These are phyloP conservation scores for Lindgomyces ingoldianus DNA, from an alignment of 495 filamentous ascomycete genomes.

Conservation along the genomic window DNA sequence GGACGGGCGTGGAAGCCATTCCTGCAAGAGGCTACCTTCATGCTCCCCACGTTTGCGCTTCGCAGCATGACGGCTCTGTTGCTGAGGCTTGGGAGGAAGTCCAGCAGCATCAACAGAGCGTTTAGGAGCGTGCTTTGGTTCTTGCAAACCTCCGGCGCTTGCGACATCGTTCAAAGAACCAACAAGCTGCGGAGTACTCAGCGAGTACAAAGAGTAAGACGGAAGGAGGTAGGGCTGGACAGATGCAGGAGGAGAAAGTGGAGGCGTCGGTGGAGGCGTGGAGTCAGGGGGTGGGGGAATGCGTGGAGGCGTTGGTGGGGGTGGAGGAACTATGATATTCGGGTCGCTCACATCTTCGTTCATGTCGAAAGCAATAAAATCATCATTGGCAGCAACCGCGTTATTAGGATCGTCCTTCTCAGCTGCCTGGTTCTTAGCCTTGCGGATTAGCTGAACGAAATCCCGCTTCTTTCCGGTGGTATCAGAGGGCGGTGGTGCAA, in stretches of 20 bases:
- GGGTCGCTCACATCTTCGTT: constrained; percentile 49
- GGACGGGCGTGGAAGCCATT: constrained; percentile 57
- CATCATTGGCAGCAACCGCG: constrained; percentile 62
- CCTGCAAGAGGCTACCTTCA: constrained; percentile 52
- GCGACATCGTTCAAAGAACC: constrained; percentile 22
- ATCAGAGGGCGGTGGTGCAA: constrained; percentile 70
- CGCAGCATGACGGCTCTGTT: constrained; percentile 41
- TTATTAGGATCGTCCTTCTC: constrained; percentile 50
- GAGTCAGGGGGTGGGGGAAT: no score
- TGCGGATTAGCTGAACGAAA: constrained; percentile 83
- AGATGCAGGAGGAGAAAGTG: no score
- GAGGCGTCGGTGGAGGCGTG: no score
- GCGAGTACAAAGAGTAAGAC: no score
- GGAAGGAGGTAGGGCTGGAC: no score
- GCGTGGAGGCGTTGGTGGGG: no score
- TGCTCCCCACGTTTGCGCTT: constrained; percentile 71
- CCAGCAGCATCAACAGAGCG: background rate
- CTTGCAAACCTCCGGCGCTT: background rate
- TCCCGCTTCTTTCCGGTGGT: constrained; percentile 70
- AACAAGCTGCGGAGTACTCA: background rate
- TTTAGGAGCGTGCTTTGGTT: constrained; percentile 6
- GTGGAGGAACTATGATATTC: no score
- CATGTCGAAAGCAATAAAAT: constrained; percentile 81
- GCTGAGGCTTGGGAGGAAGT: constrained; percentile 35
- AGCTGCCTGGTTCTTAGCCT: constrained; percentile 61